Evolutionary conservation across 2,329 filamentous ascomycete species (phyloP).

Genomic region (Aspergillus sp.): DNA sequence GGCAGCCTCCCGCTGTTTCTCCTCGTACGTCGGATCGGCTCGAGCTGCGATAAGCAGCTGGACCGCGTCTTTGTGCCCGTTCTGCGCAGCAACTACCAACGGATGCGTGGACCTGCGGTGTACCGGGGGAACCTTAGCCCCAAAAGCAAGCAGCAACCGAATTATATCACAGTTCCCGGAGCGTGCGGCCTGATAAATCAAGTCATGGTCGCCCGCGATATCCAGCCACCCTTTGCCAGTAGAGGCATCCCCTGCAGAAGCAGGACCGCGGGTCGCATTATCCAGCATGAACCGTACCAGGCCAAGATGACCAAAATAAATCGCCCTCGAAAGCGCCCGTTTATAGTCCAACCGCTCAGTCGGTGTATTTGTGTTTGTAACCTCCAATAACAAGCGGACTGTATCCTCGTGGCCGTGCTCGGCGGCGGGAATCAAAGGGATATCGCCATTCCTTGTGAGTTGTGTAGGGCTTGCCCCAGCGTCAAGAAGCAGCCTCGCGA

Average conservation of each 20-base stretch:
- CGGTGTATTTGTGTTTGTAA: background rate
- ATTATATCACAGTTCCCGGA: conserved; percentile 1
- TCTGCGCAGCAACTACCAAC: background rate
- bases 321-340: background rate
- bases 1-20: background rate
- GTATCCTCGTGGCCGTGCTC: background rate
- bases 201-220: background rate
- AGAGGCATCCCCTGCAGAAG: background rate
- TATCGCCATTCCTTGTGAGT: background rate
- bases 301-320: background rate
- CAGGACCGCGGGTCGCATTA: background rate
- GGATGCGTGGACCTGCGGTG: background rate
- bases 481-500: background rate
- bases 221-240: background rate
- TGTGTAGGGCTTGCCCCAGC: background rate
- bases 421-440: background rate
- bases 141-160: background rate
- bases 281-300: background rate
- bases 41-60: background rate
- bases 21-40: background rate
- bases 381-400: background rate
- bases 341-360: background rate
- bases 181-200: background rate
- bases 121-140: background rate
- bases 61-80: background rate